A percentile compares a stretch with the other conserved stretches of the same genome.
phyloP scores from a whole-genome alignment of 2,329 filamentous ascomycete genomes.

The Colletotrichum liriopes region DNA sequence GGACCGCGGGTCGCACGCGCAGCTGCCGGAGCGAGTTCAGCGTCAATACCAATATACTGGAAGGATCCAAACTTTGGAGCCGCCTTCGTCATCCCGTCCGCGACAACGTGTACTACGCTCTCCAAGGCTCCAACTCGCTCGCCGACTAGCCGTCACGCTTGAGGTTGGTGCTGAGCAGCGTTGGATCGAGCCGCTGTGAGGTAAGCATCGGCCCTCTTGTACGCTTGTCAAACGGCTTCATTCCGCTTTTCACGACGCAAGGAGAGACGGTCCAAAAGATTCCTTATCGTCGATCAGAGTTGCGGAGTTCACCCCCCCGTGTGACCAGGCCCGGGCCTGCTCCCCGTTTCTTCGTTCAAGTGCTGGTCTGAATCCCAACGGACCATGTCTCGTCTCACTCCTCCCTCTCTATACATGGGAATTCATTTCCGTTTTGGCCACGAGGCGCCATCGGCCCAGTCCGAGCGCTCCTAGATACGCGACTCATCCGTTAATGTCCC shows the following conservation, averaged over 20 bases:
- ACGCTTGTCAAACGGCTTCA: neutral
- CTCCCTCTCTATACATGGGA: slow-evolving; percentile 16
- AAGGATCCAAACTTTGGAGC: no score
- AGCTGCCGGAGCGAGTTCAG: neutral
- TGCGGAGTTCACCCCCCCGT: neutral
- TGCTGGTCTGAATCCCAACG: slow-evolving; percentile 5
- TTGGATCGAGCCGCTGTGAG: neutral
- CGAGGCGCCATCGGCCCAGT: slow-evolving; percentile 3
- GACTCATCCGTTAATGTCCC: neutral
- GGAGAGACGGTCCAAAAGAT: neutral
- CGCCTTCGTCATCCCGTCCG: no score
- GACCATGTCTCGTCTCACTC: slow-evolving; percentile 17
- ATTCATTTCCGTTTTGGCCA: slow-evolving; percentile 17
- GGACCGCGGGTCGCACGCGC: no score
- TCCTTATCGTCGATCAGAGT: neutral
- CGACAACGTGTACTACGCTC: no score
- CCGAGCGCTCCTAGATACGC: neutral
- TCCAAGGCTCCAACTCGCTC: neutral
- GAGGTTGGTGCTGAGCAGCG: neutral
- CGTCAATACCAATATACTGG: no score
- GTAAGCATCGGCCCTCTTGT: slow-evolving; percentile 1
- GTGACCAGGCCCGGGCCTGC: neutral
- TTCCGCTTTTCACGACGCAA: slow-evolving; percentile 6
- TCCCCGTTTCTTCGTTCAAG: neutral
- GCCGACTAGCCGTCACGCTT: neutral